Percentiles rank a stretch among this genome's conserved stretches.
phyloP scores from a whole-genome alignment of 2,329 filamentous ascomycete species.

The Botrytis tulipae region DNA sequence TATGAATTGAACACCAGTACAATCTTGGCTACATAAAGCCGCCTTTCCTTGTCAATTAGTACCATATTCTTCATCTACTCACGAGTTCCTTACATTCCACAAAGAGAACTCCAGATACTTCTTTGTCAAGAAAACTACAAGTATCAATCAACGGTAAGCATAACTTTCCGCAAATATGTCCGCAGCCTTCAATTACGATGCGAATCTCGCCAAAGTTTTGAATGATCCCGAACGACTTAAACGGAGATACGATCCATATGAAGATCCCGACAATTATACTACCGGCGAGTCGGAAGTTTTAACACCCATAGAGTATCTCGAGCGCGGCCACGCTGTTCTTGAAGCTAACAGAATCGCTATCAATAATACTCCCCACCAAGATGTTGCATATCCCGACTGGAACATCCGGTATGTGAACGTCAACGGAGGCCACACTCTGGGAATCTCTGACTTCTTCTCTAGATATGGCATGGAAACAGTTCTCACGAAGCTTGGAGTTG shows the following conservation, averaged over 20 bases:
- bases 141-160: neutral
- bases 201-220: neutral
- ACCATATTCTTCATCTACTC: neutral
- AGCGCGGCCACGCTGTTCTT: neutral
- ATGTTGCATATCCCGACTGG: neutral
- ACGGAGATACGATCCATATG: neutral
- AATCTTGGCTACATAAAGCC: neutral
- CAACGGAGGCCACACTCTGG: neutral
- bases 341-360: neutral
- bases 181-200: neutral
- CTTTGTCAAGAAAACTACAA: neutral
- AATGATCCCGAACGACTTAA: neutral
- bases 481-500: neutral
- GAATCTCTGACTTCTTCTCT: neutral
- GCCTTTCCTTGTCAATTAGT: neutral
- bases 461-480: neutral
- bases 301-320: neutral
- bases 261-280: neutral
- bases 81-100: neutral
- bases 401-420: neutral
- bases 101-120: neutral
- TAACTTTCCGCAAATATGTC: neutral
- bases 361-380: neutral
- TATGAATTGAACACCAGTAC: neutral
- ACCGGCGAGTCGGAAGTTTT: neutral